These are phyloP conservation scores for Fusarium sp. DNA, from an alignment of 2,329 filamentous ascomycete species.

Conservation along the genomic window DNA sequence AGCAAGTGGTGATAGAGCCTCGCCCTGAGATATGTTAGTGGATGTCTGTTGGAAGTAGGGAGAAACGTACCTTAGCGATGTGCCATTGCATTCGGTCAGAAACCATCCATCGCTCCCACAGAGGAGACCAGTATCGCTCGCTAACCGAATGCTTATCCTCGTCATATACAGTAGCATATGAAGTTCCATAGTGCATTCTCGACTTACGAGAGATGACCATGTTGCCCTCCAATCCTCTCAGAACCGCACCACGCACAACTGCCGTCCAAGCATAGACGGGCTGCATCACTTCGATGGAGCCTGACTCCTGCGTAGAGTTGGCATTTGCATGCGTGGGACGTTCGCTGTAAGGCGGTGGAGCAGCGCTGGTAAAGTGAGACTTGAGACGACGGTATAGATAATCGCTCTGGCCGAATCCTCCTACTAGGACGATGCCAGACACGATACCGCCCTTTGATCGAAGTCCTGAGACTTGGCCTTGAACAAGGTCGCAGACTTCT, in stretches of 20 bases:
- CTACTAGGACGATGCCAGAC: constrained; percentile 82
- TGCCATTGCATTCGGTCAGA: constrained; percentile 88
- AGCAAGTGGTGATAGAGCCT: constrained; percentile 77
- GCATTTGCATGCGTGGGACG: constrained; percentile 73
- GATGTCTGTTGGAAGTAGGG: not conserved
- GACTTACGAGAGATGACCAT: constrained; percentile 82
- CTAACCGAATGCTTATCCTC: constrained; percentile 77
- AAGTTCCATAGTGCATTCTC: constrained; percentile 82
- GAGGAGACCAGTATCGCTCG: constrained; percentile 81
- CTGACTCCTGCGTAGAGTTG: constrained; percentile 59
- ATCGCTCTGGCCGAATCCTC: constrained; percentile 83
- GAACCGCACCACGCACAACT: constrained; percentile 80
- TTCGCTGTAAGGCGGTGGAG: constrained; percentile 74
- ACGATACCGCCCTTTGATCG: constrained; percentile 71
- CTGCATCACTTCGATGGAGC: constrained; percentile 82
- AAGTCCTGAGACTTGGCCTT: constrained; percentile 74
- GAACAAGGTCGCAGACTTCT: constrained; percentile 74
- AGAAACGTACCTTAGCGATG: constrained; percentile 73
- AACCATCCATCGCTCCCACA: constrained; percentile 88
- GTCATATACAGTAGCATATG: constrained; percentile 84
- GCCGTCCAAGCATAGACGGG: constrained; percentile 86
- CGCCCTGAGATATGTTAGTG: constrained; percentile 63
- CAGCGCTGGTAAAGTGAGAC: constrained; percentile 70
- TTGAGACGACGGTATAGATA: constrained; percentile 80
- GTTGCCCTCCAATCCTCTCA: constrained; percentile 80